Base-by-base conservation (phyloP, 495 filamentous ascomycete species). In the Trichoderma parareesei region DNA sequence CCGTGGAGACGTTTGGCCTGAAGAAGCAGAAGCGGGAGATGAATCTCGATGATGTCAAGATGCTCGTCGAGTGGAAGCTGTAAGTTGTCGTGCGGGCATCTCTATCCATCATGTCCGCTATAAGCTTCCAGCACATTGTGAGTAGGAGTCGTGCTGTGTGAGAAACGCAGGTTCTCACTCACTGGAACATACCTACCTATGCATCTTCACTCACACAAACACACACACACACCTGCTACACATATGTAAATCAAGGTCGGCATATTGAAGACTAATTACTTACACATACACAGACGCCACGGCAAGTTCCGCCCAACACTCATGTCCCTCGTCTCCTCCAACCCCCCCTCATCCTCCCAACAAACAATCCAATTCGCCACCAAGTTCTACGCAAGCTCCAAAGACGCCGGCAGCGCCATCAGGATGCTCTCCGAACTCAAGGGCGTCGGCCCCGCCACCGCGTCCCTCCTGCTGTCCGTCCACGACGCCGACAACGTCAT, bases 21-120 rank as follows among this genome's bases (percentile, higher is more conserved):
- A 66, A 71, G 10, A 65, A 67, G 42, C 49, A 66, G 38, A 70
- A 63, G 13, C 65, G 53, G 13, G 46, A 67, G 13, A 80, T 81
- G 75, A 72, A 62, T 8, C 69, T 77, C 13, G 73, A 78, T 3
- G 73, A 82, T 43, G 74, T 83, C 48, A 77, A 79, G 65, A 72
- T 65, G 37, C 71, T 91, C n/a, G 83, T 91, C 61, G 84, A 89
- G 64, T 93, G 90, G 90, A 93, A 92, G 75, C 74, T 89, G 88
- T 91, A 79, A 71, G 86, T 72, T 18, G 33, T 10, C 11, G 20
- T 63, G 20, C 3, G 40, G 40, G 27, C 2, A 27, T 27, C 27
- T 27, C 27, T 2, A 27, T 27, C 27, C 27, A 27, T 27, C 27
- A 27, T 27, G 27, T 27, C 27, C 27, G 27, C 27, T 41, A 41